Evolutionary conservation across 192 early-diverging fungal species (phyloP).

Genomic region (Entomortierella beljakovae): DNA sequence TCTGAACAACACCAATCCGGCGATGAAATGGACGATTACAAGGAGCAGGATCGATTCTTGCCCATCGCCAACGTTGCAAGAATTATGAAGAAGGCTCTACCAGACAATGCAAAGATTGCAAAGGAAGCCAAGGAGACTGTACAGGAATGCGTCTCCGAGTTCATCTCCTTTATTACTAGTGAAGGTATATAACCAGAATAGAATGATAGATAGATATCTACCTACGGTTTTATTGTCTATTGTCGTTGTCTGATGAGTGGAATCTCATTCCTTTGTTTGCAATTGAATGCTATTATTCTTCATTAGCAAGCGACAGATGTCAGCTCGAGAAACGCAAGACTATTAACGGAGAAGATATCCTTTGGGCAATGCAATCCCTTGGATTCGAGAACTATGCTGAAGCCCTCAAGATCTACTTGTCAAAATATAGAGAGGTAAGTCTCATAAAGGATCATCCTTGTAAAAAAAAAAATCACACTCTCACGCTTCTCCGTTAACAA

Average conservation of each 20-base stretch:
- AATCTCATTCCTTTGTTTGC: not conserved
- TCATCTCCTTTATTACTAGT: conserved; percentile 98
- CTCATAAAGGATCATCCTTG: not conserved
- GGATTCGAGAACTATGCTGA: conserved; percentile 98
- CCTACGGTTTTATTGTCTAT: not conserved
- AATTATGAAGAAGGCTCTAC: conserved; percentile 97
- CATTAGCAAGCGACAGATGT: conserved; percentile 93
- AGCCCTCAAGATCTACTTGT: conserved; percentile 88
- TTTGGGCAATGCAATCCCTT: conserved; percentile 97
- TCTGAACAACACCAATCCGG: conserved; percentile 65
- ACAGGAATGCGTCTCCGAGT: conserved; percentile 98
- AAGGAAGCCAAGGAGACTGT: conserved; percentile 98
- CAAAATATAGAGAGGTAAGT: conserved; percentile 90
- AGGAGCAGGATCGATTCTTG: conserved; percentile 95
- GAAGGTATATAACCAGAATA: conserved; percentile 66
- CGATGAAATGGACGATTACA: conserved; percentile 82
- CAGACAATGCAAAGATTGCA: conserved; percentile 97
- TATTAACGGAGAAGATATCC: conserved; percentile 97
- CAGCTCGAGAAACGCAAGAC: conserved; percentile 96
- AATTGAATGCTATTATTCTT: not conserved
- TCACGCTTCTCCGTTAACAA: not conserved
- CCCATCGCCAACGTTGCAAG: conserved; percentile 97
- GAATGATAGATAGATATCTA: not conserved
- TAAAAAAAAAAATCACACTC: not conserved
- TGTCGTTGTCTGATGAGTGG: not conserved